Evolutionary conservation across 345 rosid genomes (phyloP).

Genomic region (Noccaea caerulescens): DNA sequence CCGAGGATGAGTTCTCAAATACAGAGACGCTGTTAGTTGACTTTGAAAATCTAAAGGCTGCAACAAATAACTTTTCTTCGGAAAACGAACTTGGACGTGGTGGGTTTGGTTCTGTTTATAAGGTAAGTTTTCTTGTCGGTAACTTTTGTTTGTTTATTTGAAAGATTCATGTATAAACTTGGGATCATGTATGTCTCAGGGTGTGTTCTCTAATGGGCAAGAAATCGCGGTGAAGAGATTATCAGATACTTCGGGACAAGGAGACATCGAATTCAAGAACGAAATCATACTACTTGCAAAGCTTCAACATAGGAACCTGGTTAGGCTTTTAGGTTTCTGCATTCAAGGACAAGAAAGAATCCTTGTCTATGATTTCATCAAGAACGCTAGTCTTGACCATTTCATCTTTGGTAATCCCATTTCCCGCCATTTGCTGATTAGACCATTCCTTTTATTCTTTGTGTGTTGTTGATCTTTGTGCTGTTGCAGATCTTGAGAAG

Average conservation of each 20-base stretch:
- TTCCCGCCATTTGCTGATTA: too few relatives aligned
- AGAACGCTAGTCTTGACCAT: constrained; percentile 51
- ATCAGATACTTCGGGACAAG: constrained; percentile 47
- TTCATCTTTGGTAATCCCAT: constrained; percentile 40
- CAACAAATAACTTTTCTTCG: constrained; percentile 53
- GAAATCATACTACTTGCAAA: constrained; percentile 52
- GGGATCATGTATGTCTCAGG: constrained; percentile 43
- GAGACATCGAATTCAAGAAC: constrained; percentile 54
- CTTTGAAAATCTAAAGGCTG: constrained; percentile 45
- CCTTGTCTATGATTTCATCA: constrained; percentile 53
- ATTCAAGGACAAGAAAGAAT: constrained; percentile 50
- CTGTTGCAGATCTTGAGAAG: constrained; percentile 26
- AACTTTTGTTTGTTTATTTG: neutral
- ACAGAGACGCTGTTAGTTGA: constrained; percentile 50
- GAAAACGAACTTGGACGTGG: constrained; percentile 60
- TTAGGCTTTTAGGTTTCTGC: constrained; percentile 52
- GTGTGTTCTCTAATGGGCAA: constrained; percentile 44
- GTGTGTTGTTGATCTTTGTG: constrained; percentile 5
- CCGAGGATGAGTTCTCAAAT: constrained; percentile 34
- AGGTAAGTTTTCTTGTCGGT: constrained; percentile 32
- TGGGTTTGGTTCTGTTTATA: constrained; percentile 67
- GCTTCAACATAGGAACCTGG: constrained; percentile 60
- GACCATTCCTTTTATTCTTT: neutral
- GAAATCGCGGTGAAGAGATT: constrained; percentile 59
- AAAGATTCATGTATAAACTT: neutral